These are phyloP conservation scores for Luzula sylvatica DNA, from an alignment of 176 grass and related monocot genomes.

Conservation along the genomic window DNA sequence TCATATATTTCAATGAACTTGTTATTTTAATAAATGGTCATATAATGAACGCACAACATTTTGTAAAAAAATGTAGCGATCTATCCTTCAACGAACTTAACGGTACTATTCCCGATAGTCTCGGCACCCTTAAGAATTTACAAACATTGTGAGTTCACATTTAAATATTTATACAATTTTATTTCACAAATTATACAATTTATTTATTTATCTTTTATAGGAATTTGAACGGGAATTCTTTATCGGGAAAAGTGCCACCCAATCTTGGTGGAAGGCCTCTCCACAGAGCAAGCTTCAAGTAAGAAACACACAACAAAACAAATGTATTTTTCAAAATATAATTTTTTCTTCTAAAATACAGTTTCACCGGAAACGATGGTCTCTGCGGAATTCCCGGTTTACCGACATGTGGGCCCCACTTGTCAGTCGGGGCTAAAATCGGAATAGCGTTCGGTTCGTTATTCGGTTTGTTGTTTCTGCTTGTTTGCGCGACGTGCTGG, in stretches of 20 bases:
- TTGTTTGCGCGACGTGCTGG: conserved; percentile 73
- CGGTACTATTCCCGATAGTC: conserved; percentile 84
- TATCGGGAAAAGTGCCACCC: conserved; percentile 83
- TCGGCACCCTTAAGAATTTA: conserved; percentile 52
- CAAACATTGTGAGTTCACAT: conserved; percentile 57
- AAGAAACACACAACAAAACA: conserved; percentile 17
- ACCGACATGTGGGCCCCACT: conserved; percentile 65
- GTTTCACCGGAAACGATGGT: conserved; percentile 80
- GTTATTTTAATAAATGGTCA: too few relatives aligned
- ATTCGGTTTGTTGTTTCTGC: conserved; percentile 45
- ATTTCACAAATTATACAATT: conserved; percentile 11
- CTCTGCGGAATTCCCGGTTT: conserved; percentile 91
- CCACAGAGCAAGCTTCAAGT: conserved; percentile 97
- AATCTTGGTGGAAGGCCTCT: conserved; percentile 85
- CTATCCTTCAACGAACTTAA: conserved; percentile 88
- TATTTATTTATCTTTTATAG: conserved; percentile 25
- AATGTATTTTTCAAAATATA: too few relatives aligned
- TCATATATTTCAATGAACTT: too few relatives aligned
- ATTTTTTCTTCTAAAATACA: conserved; percentile 4
- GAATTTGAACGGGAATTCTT: conserved; percentile 85
- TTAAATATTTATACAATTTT: conserved; percentile 3
- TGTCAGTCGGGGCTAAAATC: conserved; percentile 79
- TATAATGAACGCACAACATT: too few relatives aligned
- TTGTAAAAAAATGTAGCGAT: conserved; percentile 77
- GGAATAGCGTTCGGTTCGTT: conserved; percentile 67